Evolutionary conservation across 192 early-diverging fungal species (phyloP).

Genomic region (Entomortierella lignicola): DNA sequence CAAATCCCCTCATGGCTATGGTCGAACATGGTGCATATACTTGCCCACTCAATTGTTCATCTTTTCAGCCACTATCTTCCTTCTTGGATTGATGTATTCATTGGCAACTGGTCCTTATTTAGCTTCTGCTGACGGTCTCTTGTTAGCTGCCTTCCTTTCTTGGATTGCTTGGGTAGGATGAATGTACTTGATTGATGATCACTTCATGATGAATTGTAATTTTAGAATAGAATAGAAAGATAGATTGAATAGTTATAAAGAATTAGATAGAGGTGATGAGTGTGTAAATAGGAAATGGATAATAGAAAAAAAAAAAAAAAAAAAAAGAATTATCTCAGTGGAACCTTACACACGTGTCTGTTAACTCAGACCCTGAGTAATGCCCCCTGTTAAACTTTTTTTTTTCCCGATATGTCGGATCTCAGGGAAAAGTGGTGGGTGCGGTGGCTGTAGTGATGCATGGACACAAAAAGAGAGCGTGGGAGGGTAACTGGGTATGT

Average conservation of each 20-base stretch:
- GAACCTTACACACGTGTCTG: background rate
- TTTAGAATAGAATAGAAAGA: too few species aligned
- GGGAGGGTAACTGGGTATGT: background rate
- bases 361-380: background rate
- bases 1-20: conserved; percentile 28
- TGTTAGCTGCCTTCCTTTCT: conserved; percentile 15
- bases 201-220: too few species aligned
- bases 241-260: too few species aligned
- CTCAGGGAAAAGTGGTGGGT: background rate
- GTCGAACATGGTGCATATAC: conserved; percentile 30
- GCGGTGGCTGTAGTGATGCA: background rate
- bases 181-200: too few species aligned
- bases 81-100: conserved; percentile 16
- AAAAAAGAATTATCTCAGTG: background rate
- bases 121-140: conserved; percentile 21
- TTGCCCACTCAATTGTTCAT: conserved; percentile 35
- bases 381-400: background rate
- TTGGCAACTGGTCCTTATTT: conserved; percentile 26
- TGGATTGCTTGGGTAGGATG: conserved; percentile 19
- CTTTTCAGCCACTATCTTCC: background rate
- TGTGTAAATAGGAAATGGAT: too few species aligned
- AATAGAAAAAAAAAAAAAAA: too few species aligned
- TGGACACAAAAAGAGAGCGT: background rate
- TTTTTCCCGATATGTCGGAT: background rate
- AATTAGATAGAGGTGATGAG: too few species aligned